These are phyloP conservation scores for Parafenestella ontariensis DNA, from an alignment of 2,329 filamentous ascomycete species.

Conservation along the genomic window DNA sequence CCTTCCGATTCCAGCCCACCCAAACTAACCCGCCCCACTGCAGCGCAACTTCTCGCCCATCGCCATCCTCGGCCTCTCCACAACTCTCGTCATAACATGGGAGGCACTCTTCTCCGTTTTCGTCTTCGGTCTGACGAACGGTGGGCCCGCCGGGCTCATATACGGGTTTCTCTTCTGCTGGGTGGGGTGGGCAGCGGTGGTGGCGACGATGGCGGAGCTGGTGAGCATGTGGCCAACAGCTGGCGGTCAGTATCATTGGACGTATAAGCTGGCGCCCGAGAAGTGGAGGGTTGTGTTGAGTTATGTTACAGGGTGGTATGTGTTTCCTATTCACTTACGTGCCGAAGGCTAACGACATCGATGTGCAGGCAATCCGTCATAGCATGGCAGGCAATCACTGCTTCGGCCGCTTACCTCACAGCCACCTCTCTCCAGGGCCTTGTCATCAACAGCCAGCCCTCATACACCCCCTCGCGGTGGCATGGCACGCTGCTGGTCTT, in stretches of 20 bases:
- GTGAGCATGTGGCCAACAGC: conserved; percentile 23
- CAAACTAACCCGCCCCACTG: too few species aligned
- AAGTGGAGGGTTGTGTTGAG: conserved; percentile 13
- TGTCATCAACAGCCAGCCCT: conserved; percentile 42
- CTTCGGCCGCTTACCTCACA: conserved; percentile 25
- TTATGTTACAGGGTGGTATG: conserved; percentile 17
- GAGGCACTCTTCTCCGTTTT: conserved; percentile 22
- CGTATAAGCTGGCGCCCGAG: conserved; percentile 14
- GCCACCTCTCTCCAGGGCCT: conserved; percentile 32
- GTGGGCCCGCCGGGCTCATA: conserved; percentile 17
- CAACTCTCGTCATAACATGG: conserved; percentile 25
- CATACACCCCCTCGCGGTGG: conserved; percentile 51
- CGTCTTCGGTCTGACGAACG: conserved; percentile 25
- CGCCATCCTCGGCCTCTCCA: conserved; percentile 22
- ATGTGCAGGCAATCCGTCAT: conserved; percentile 23
- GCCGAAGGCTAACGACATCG: too few species aligned
- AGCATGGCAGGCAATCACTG: conserved; percentile 47
- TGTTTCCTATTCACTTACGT: too few species aligned
- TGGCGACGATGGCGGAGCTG: conserved; percentile 24
- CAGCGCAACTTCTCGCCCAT: conserved; percentile 23
- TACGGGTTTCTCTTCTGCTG: conserved; percentile 27
- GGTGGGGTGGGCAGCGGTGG: conserved; percentile 17
- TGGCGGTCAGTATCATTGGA: conserved; percentile 26
- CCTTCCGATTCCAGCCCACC: too few species aligned
- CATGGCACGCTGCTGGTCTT: conserved; percentile 58